Evolutionary conservation across 192 early-diverging fungal genomes (phyloP), one percentile per base, ranked within the genome.

Genomic region (Linnemannia hyalina): DNA sequence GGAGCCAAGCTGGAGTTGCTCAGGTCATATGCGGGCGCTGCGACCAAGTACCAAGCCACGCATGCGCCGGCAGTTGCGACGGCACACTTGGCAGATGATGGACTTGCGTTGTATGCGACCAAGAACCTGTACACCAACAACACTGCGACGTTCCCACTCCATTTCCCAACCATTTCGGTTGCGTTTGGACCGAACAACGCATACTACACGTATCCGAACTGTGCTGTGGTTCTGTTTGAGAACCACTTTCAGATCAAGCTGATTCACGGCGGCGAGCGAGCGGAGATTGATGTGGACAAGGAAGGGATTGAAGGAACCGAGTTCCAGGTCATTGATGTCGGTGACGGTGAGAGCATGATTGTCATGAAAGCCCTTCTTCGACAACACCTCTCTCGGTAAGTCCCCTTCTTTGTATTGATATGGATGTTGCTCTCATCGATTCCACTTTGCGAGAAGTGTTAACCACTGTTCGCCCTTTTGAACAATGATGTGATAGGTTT

Each of bases 241-340:
- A 86, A 90, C 72, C 82, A 80, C 40, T 85, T 90, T 29, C 83
- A 88, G 75, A 88, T 90, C 71, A 82, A 82, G 70, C 75, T 90
- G 68, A 76, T 77, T 26, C 77, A 85, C 38, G 80, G 77, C 0
- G 79, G 79, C 63, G 89, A 90, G 70, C 80, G 80, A 18, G 83
- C 89, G 15, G 76, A 63, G 18, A 88, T 90, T 63, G 89, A 90
- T 60, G 82, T 90, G 13, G 83, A 83, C 86, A 90, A 90, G 75
- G 87, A 90, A 26, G 82, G 68, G n/a, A 88, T 90, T 15, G 86
- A 88, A 32, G 70, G 71, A 0, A 81, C 87, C 4, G 80, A 85
- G 70, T 90, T 82, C 52, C 68, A 79, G 23, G 73, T 80, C 9
- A 83, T 88, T 38, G 86, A 88, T 75, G 68, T 76, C 18, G 81